Evolutionary conservation across 176 grass and related monocot genomes (phyloP).

Genomic region (Oryza australiensis): DNA sequence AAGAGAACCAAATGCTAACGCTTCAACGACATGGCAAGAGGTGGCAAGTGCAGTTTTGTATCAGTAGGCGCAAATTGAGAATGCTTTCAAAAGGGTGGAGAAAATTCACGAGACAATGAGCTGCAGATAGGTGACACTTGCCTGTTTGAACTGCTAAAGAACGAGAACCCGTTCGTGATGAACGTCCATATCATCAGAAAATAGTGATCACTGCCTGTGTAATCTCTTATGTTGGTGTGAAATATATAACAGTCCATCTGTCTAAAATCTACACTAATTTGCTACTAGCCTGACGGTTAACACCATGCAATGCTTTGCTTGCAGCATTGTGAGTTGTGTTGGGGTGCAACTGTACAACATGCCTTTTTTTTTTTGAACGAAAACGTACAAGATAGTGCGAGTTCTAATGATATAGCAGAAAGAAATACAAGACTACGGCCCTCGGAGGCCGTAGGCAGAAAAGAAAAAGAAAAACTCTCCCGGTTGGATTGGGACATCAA

Average conservation of each 20-base stretch:
- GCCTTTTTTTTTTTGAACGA: no score
- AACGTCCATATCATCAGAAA: slow-evolving; percentile 12
- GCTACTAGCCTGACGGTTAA: background rate
- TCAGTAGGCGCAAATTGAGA: background rate
- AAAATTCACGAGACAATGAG: background rate
- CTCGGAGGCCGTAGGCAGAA: no score
- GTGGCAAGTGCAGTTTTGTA: background rate
- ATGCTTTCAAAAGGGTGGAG: slow-evolving; percentile 6
- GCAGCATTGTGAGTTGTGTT: no score
- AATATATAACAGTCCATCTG: background rate
- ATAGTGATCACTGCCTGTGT: background rate
- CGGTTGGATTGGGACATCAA: no score
- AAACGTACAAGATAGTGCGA: no score
- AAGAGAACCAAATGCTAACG: slow-evolving; percentile 3
- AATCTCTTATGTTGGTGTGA: background rate
- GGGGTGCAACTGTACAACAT: no score
- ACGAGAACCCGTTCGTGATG: background rate
- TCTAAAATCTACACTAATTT: background rate
- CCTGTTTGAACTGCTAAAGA: slow-evolving; percentile 7
- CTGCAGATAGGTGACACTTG: slow-evolving; percentile 17
- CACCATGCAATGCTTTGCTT: no score
- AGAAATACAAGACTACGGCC: no score
- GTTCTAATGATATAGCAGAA: no score
- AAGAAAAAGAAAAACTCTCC: no score
- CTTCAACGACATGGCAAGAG: background rate